Percentiles rank a stretch among this genome's conserved stretches.
Evolutionary conservation across 768 basidiomycete species (phyloP).

Genomic region (Lentinus tigrinus): DNA sequence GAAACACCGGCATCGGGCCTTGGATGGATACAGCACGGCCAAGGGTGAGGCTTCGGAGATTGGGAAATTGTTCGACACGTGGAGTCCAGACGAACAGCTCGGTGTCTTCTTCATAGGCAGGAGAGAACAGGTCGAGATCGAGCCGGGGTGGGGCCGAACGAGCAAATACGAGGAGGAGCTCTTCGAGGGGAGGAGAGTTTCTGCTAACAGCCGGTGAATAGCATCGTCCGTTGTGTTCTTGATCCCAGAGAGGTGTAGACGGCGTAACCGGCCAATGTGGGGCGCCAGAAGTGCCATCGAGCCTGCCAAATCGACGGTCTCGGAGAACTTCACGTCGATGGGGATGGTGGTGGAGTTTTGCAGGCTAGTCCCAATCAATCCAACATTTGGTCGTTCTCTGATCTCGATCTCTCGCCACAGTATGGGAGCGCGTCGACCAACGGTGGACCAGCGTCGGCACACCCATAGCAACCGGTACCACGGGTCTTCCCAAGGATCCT

Average conservation of each 20-base stretch:
- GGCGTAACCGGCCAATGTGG: background rate
- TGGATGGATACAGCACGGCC: background rate
- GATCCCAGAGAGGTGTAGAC: background rate
- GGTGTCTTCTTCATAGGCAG: background rate
- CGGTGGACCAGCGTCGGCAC: background rate
- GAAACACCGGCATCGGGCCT: background rate
- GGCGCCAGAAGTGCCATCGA: background rate
- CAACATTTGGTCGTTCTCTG: background rate
- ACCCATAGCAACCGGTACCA: background rate
- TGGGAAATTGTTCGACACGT: background rate
- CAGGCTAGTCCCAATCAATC: background rate
- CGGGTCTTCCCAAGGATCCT: background rate
- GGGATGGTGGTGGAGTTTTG: background rate
- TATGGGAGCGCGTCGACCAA: background rate
- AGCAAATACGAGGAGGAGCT: background rate
- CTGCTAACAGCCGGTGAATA: background rate
- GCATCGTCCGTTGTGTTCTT: background rate
- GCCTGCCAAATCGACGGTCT: background rate
- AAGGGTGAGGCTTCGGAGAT: background rate
- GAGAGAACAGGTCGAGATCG: background rate
- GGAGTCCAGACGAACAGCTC: background rate
- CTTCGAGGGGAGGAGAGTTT: background rate
- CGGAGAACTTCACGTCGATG: background rate
- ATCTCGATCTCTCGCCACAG: background rate
- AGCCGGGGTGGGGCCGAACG: background rate